Percentiles rank a stretch among this genome's conserved stretches.
Evolutionary conservation across 2,329 filamentous ascomycete species (phyloP).

Genomic region (Apiospora koreana): DNA sequence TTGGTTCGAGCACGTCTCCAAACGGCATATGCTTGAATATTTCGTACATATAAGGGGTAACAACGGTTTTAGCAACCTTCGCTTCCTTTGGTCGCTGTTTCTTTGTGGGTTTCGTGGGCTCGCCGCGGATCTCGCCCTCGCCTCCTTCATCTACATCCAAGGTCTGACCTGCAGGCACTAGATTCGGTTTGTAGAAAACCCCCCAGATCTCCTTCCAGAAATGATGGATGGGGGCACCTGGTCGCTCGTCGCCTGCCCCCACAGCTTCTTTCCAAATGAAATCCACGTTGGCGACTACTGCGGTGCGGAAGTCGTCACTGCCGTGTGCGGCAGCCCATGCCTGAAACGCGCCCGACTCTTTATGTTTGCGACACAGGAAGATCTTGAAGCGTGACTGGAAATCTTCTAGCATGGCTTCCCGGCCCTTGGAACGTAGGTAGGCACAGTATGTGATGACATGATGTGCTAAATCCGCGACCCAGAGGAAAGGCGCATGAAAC

Average conservation of each 20-base stretch:
- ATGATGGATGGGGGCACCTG: background rate
- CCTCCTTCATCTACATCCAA: slow-evolving; percentile 16
- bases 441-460: slow-evolving; percentile 69
- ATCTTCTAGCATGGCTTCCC: slow-evolving; percentile 49
- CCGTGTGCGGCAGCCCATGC: slow-evolving; percentile 55
- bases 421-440: slow-evolving; percentile 29
- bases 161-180: background rate
- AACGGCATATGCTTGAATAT: slow-evolving; percentile 67
- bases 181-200: slow-evolving; percentile 33
- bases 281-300: slow-evolving; percentile 58
- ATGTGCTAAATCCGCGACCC: slow-evolving; percentile 71
- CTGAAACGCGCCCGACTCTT: slow-evolving; percentile 40
- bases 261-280: slow-evolving; percentile 68
- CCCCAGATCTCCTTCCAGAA: slow-evolving; percentile 43
- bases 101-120: background rate
- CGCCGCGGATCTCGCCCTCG: background rate
- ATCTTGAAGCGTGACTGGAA: slow-evolving; percentile 59
- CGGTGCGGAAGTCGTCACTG: slow-evolving; percentile 61
- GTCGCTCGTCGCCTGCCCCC: background rate
- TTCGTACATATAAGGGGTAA: slow-evolving; percentile 68
- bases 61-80: slow-evolving; percentile 51
- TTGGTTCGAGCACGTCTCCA: slow-evolving; percentile 47
- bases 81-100: background rate
- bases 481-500: slow-evolving; percentile 66
- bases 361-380: slow-evolving; percentile 56